Percentiles rank a stretch among this genome's conserved stretches.
These are phyloP conservation scores for Fusarium sp. DNA, from an alignment of 2,329 filamentous ascomycete species.

Conservation along the genomic window DNA sequence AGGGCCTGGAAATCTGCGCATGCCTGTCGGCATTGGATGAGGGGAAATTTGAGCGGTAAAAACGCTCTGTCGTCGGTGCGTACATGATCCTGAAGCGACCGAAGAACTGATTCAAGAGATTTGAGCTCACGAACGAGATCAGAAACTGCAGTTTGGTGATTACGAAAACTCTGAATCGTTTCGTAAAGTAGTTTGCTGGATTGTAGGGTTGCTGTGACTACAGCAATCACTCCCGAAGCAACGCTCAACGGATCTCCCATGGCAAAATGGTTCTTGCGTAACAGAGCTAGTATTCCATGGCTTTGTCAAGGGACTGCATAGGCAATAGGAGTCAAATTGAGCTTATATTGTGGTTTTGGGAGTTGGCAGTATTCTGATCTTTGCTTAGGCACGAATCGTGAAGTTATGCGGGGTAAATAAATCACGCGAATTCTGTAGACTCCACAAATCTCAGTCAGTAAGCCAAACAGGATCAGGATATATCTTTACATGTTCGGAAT, in stretches of 20 bases:
- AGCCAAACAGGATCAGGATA: not conserved
- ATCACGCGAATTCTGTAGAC: not conserved
- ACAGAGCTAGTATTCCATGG: not conserved
- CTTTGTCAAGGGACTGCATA: not conserved
- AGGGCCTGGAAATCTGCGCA: conserved; percentile 54
- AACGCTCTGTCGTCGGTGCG: conserved; percentile 15
- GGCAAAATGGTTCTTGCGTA: not conserved
- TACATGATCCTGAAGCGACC: conserved; percentile 4
- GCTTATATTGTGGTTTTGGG: not conserved
- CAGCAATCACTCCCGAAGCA: conserved; percentile 13
- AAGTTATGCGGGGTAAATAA: not conserved
- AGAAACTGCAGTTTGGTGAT: conserved; percentile 16
- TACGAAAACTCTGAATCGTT: conserved; percentile 32
- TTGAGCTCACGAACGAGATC: conserved; percentile 23
- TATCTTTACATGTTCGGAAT: not conserved
- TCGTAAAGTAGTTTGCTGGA: conserved; percentile 34
- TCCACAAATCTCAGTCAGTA: not conserved
- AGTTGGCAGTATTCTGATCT: not conserved
- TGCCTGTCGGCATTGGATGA: conserved; percentile 54
- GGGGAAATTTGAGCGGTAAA: conserved; percentile 46
- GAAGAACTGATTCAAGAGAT: conserved; percentile 1
- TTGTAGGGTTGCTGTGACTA: conserved; percentile 31
- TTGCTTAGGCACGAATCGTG: not conserved
- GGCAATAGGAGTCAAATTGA: not conserved
- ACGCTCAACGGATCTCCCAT: conserved; percentile 15